phyloP scores from a whole-genome alignment of 2,329 filamentous ascomycete species.

The Aspergillus pseudonomiae region DNA sequence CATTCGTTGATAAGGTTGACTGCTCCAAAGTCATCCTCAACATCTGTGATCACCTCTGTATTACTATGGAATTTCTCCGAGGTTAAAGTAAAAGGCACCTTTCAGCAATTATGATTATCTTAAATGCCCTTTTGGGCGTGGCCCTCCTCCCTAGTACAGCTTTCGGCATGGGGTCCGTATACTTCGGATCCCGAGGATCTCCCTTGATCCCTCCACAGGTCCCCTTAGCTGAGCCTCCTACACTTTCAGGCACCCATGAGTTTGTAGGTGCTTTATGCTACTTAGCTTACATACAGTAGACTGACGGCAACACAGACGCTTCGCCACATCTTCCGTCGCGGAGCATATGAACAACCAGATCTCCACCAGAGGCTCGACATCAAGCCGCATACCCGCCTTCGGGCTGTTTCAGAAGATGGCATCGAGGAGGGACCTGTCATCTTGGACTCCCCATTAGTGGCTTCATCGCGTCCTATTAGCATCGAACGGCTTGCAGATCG shows the following conservation, averaged over 20 bases:
- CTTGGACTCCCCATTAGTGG: slow-evolving; percentile 57
- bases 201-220: slow-evolving; percentile 39
- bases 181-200: slow-evolving; percentile 27
- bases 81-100: slow-evolving; percentile 19
- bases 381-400: slow-evolving; percentile 59
- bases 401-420: slow-evolving; percentile 44
- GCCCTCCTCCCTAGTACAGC: slow-evolving; percentile 24
- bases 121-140: slow-evolving; percentile 26
- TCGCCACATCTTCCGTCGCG: slow-evolving; percentile 91
- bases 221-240: slow-evolving; percentile 28
- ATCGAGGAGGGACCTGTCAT: slow-evolving; percentile 44
- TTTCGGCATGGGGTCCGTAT: slow-evolving; percentile 28
- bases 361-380: slow-evolving; percentile 80
- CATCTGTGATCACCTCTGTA: slow-evolving; percentile 19
- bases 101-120: slow-evolving; percentile 18
- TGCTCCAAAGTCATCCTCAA: slow-evolving; percentile 14
- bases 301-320: slow-evolving; percentile 49
- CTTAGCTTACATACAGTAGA: neutral
- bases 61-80: slow-evolving; percentile 26
- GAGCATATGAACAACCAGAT: slow-evolving; percentile 74
- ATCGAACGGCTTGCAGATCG: slow-evolving; percentile 85
- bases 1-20: slow-evolving; percentile 10
- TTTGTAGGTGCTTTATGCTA: slow-evolving; percentile 34
- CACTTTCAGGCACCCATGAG: slow-evolving; percentile 32
- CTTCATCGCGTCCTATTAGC: slow-evolving; percentile 65